phyloP scores from a whole-genome alignment of 2,329 filamentous ascomycete genomes.

The Neurospora sp. region DNA sequence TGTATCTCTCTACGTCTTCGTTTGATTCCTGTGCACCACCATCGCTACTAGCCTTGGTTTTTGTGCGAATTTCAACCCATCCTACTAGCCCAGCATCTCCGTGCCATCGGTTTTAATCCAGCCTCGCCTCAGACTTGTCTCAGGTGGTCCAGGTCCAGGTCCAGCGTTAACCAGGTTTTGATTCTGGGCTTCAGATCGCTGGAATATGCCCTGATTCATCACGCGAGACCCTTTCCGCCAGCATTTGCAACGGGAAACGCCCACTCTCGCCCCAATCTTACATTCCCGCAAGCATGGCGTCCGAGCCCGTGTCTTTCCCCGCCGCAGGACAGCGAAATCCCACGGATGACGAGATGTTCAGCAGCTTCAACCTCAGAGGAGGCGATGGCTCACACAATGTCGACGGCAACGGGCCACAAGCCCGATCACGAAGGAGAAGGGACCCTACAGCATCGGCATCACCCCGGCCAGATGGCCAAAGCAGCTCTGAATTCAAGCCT shows the following conservation, averaged over 20 bases:
- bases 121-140: background rate
- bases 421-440: constrained; percentile 7
- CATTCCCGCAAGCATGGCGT: background rate
- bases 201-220: background rate
- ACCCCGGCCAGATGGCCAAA: constrained; percentile 8
- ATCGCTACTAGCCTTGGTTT: background rate
- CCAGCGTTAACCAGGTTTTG: background rate
- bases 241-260: background rate
- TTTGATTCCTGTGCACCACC: background rate
- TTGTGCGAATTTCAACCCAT: background rate
- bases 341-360: constrained; percentile 10
- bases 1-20: background rate
- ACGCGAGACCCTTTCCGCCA: background rate
- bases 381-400: constrained; percentile 7
- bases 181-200: background rate
- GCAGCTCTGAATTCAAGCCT: constrained; percentile 42
- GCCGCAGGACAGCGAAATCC: background rate
- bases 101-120: background rate
- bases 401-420: constrained; percentile 5
- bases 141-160: background rate
- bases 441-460: constrained; percentile 6
- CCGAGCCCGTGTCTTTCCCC: background rate
- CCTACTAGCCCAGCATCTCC: background rate
- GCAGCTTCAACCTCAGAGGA: constrained; percentile 12
- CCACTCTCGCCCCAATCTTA: background rate